A percentile compares a stretch with the other conserved stretches of the same genome.
Conservation (phyloP, 2,329 filamentous ascomycete species). For the Chrysoporthe cubensis region DNA sequence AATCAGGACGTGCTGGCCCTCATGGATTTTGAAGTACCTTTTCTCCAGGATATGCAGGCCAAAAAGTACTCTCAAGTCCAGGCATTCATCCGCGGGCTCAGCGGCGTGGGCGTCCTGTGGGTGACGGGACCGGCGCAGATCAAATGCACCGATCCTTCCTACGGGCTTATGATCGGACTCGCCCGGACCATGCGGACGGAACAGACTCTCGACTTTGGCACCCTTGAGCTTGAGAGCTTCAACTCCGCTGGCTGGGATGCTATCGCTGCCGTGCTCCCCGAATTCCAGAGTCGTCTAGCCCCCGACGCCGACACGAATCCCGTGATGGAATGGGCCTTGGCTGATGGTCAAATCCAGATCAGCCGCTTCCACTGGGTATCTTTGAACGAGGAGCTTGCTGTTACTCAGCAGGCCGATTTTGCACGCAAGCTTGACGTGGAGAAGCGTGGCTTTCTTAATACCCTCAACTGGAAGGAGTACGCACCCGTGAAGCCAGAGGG, state of each 20-base stretch:
- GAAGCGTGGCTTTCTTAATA: neutral
- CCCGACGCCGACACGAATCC: neutral
- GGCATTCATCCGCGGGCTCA: neutral
- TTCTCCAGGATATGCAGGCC: neutral
- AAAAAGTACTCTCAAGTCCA: neutral
- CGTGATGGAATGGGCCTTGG: neutral
- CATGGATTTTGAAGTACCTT: neutral
- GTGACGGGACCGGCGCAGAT: conserved; percentile 6
- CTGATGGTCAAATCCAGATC: neutral
- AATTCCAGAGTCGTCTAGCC: neutral
- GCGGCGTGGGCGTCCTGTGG: conserved; percentile 7
- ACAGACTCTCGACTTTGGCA: neutral
- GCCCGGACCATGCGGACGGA: conserved; percentile 9
- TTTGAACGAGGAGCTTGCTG: neutral
- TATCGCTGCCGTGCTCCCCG: neutral
- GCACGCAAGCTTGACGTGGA: neutral
- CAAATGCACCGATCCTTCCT: conserved; percentile 1
- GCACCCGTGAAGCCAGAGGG: neutral
- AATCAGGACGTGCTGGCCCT: neutral
- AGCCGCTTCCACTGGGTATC: conserved; percentile 4
- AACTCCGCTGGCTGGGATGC: neutral
- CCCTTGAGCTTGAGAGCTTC: conserved; percentile 4
- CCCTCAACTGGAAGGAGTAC: conserved; percentile 1
- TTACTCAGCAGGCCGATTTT: neutral
- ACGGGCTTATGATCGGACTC: conserved; percentile 4